Conservation (phyloP, 2,329 filamentous ascomycete species). For the Torrubiellomyces zombiae region DNA sequence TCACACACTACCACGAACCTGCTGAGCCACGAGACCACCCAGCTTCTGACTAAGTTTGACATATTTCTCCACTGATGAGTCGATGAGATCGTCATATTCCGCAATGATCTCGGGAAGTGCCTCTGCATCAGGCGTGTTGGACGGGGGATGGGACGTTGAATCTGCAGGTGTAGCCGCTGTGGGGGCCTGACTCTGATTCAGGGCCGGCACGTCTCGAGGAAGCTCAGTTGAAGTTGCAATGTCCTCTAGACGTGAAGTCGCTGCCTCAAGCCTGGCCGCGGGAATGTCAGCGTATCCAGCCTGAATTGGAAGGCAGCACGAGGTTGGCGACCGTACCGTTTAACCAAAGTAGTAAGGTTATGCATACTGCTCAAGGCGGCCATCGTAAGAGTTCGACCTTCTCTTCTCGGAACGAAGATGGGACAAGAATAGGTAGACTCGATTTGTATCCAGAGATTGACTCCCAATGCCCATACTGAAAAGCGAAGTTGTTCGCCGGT, state of each 20-base stretch:
- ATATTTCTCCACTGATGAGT: constrained; percentile 59
- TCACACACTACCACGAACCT: constrained; percentile 33
- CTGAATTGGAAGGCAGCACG: neutral
- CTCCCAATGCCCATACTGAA: too few relatives aligned
- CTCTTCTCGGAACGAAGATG: constrained; percentile 1
- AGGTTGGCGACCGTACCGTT: constrained; percentile 47
- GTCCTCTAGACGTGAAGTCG: constrained; percentile 88
- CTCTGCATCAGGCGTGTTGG: constrained; percentile 27
- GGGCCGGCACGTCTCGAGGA: constrained; percentile 31
- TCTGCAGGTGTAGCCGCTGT: constrained; percentile 12
- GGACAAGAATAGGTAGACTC: constrained; percentile 1
- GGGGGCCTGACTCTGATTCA: constrained; percentile 21
- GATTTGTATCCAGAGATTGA: too few relatives aligned
- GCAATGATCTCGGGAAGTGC: constrained; percentile 61
- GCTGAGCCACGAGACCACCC: constrained; percentile 62
- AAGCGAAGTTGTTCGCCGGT: too few relatives aligned
- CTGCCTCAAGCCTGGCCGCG: constrained; percentile 73
- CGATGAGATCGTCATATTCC: constrained; percentile 72
- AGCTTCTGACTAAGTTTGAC: constrained; percentile 61
- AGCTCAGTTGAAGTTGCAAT: constrained; percentile 66
- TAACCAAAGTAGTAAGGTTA: constrained; percentile 93
- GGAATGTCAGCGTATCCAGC: too few relatives aligned
- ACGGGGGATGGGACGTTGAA: constrained; percentile 22
- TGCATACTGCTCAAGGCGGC: constrained; percentile 74
- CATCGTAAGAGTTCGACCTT: constrained; percentile 37